phyloP scores from a whole-genome alignment of 1,284 basidiomycete species.

The Irpex rosettiformis region DNA sequence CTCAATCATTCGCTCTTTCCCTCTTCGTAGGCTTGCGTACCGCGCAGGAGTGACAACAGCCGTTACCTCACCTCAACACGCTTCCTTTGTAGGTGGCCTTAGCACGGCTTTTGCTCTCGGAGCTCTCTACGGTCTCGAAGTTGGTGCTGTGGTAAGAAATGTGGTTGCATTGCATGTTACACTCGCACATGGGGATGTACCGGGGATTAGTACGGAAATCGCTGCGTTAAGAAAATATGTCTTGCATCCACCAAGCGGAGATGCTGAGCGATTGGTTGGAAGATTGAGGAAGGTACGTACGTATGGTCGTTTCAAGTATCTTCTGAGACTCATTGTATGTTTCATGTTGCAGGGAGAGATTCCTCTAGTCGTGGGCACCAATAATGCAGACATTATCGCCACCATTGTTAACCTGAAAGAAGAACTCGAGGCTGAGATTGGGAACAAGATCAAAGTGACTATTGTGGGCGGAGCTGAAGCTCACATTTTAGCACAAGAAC shows the following conservation, averaged over 20 bases:
- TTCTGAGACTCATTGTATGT: not conserved
- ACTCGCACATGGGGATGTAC: constrained; percentile 31
- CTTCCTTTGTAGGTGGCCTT: constrained; percentile 55
- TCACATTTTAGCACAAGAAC: constrained; percentile 70
- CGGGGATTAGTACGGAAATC: constrained; percentile 49
- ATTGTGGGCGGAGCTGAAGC: constrained; percentile 76
- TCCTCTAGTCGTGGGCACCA: constrained; percentile 49
- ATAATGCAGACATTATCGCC: constrained; percentile 74
- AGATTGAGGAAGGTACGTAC: constrained; percentile 51
- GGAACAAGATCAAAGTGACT: constrained; percentile 56
- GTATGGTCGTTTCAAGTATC: not conserved
- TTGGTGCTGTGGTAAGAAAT: constrained; percentile 65
- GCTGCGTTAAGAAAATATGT: constrained; percentile 47
- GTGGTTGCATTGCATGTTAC: constrained; percentile 71
- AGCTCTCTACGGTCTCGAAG: constrained; percentile 60
- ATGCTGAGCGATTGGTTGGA: constrained; percentile 45
- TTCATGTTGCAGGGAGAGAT: constrained; percentile 26
- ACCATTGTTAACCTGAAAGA: constrained; percentile 70
- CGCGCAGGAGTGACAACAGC: constrained; percentile 57
- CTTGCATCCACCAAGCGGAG: constrained; percentile 41
- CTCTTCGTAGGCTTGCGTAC: constrained; percentile 47
- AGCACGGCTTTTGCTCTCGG: constrained; percentile 51
- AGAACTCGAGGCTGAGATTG: constrained; percentile 61
- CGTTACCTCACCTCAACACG: constrained; percentile 58
- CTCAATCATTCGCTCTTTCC: not conserved